Conservation (phyloP, 1,139 yeast species). For the Geotrichum fermentans region DNA sequence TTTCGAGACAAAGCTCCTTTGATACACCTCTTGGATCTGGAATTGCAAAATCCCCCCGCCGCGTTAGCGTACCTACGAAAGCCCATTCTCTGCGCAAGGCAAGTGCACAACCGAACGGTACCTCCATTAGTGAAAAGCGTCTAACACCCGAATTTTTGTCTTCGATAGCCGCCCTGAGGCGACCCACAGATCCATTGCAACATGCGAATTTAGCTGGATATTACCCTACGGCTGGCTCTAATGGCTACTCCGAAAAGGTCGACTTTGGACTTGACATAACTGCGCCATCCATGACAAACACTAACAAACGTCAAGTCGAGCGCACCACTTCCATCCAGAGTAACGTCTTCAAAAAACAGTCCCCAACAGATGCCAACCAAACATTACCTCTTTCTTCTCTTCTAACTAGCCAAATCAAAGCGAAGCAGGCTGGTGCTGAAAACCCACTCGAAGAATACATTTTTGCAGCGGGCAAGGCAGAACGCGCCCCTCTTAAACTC, state of each 20-base stretch:
- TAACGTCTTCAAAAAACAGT: conserved; percentile 15
- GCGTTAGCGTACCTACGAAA: conserved; percentile 18
- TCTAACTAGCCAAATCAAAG: conserved; percentile 33
- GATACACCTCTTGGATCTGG: conserved; percentile 2
- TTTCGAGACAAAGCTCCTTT: conserved; percentile 12
- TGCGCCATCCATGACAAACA: conserved; percentile 19
- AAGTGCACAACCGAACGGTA: conserved; percentile 4
- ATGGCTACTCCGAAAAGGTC: too few relatives aligned
- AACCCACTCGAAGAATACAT: conserved; percentile 43
- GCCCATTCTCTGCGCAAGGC: neutral
- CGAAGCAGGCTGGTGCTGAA: conserved; percentile 31
- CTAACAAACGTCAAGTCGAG: neutral
- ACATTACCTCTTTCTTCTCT: conserved; percentile 20
- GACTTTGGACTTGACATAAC: conserved; percentile 5
- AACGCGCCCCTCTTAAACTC: conserved; percentile 36
- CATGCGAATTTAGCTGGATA: too few relatives aligned
- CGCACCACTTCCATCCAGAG: too few relatives aligned
- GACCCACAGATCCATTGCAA: neutral
- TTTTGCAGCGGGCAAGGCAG: conserved; percentile 40
- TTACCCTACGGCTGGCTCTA: too few relatives aligned
- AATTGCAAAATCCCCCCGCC: conserved; percentile 9
- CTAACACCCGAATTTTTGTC: conserved; percentile 16
- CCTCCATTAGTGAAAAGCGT: conserved; percentile 1
- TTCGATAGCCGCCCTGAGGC: neutral
- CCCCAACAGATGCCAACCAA: neutral